Evolutionary conservation across 306 rosid genomes (phyloP).

Genomic region (Canavalia ensiformis): DNA sequence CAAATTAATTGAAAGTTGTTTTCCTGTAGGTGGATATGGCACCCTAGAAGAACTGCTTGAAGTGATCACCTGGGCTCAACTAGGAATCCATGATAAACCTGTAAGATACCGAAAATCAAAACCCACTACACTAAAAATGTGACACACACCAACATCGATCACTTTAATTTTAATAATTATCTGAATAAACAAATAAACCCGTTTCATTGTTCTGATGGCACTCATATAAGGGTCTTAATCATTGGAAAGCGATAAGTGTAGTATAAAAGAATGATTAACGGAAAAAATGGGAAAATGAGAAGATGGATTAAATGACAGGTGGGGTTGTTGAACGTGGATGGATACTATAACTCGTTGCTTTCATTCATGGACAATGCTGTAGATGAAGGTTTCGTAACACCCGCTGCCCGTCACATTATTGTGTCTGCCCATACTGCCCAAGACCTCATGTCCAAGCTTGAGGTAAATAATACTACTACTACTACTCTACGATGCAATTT

Average conservation of each 20-base stretch:
- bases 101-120: slow-evolving; percentile 48
- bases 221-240: slow-evolving; percentile 1
- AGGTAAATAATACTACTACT: slow-evolving; percentile 56
- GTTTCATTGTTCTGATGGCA: neutral
- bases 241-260: neutral
- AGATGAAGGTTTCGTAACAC: slow-evolving; percentile 83
- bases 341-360: slow-evolving; percentile 84
- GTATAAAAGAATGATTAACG: neutral
- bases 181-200: neutral
- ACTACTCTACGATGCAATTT: neutral
- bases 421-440: slow-evolving; percentile 96
- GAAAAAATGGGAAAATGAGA: neutral
- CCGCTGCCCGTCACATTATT: slow-evolving; percentile 93
- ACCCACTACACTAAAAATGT: neutral
- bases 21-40: slow-evolving; percentile 80
- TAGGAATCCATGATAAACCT: slow-evolving; percentile 93
- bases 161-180: neutral
- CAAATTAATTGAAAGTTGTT: neutral
- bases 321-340: slow-evolving; percentile 95
- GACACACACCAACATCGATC: neutral
- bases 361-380: slow-evolving; percentile 96
- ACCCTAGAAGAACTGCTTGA: slow-evolving; percentile 89
- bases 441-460: slow-evolving; percentile 88
- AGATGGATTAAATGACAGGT: slow-evolving; percentile 58
- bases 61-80: slow-evolving; percentile 92